A percentile compares a stretch with the other conserved stretches of the same genome.
Evolutionary conservation across 257 asterid genomes (phyloP).

Genomic region (Salvia miltiorrhiza): DNA sequence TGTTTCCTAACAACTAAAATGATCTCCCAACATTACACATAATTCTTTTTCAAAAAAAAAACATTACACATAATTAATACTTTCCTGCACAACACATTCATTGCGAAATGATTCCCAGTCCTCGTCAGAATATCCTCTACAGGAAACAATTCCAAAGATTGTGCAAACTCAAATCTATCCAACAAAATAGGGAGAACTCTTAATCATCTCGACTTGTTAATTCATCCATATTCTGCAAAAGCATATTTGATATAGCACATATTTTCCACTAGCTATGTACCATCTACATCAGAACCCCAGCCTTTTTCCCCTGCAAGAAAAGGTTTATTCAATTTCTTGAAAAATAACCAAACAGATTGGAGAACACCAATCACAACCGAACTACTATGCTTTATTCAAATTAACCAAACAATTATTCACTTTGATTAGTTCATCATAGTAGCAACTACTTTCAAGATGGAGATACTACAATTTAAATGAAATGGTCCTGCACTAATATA

Average conservation of each 20-base stretch:
- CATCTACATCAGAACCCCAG: not conserved
- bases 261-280: not conserved
- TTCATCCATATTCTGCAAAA: not conserved
- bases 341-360: not conserved
- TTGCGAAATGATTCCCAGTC: not conserved
- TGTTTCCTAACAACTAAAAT: not conserved
- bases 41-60: too few species aligned
- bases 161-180: too few species aligned
- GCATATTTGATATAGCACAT: not conserved
- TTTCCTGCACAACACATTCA: not conserved
- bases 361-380: not conserved
- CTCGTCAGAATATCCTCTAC: too few species aligned
- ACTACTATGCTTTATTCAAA: not conserved
- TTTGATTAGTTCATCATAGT: not conserved
- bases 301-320: conserved; percentile 23
- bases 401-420: not conserved
- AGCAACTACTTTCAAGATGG: not conserved
- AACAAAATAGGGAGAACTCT: not conserved
- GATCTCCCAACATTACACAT: not conserved
- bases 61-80: not conserved
- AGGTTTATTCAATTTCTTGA: not conserved
- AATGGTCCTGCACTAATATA: not conserved
- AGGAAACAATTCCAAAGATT: too few species aligned
- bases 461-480: not conserved
- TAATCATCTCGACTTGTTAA: too few species aligned